These are phyloP conservation scores for Globisporangium camurandrum DNA, from an alignment of 352 stramenopile genomes.

Conservation along the genomic window DNA sequence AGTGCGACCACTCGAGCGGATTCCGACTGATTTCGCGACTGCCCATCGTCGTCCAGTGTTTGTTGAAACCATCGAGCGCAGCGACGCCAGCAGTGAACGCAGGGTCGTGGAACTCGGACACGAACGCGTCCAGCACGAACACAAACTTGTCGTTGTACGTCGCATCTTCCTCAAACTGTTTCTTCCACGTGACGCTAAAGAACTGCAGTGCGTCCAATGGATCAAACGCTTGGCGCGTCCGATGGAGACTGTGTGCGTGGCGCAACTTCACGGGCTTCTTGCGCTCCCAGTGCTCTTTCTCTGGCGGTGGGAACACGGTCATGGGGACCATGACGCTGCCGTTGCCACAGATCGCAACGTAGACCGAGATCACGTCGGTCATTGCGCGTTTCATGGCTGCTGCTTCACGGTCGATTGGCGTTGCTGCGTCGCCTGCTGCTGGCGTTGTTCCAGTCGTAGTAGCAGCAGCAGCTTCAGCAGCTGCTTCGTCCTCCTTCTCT, in stretches of 20 bases:
- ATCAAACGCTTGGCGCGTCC: slow-evolving; percentile 57
- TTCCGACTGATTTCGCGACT: slow-evolving; percentile 76
- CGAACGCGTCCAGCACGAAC: slow-evolving; percentile 58
- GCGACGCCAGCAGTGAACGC: slow-evolving; percentile 71
- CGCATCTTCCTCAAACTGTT: slow-evolving; percentile 83
- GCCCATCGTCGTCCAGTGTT: slow-evolving; percentile 77
- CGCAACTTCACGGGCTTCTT: slow-evolving; percentile 81
- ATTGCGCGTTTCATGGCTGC: slow-evolving; percentile 11
- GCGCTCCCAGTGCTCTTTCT: slow-evolving; percentile 79
- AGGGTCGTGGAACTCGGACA: slow-evolving; percentile 58
- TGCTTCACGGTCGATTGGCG: background rate
- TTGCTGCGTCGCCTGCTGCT: background rate
- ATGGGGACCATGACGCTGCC: slow-evolving; percentile 83
- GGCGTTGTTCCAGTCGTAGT: background rate
- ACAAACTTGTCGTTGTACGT: slow-evolving; percentile 85
- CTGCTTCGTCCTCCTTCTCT: slow-evolving; percentile 3
- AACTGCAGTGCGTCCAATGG: slow-evolving; percentile 74
- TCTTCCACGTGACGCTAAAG: slow-evolving; percentile 84
- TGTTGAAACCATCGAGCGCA: slow-evolving; percentile 71
- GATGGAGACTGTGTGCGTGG: slow-evolving; percentile 76
- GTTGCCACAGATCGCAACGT: slow-evolving; percentile 82
- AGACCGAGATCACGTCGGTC: slow-evolving; percentile 69
- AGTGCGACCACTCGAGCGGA: slow-evolving; percentile 62
- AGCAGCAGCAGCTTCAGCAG: background rate
- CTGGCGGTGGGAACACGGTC: slow-evolving; percentile 73